Evolutionary conservation across 108 stramenopile species (phyloP).

Genomic region (Mediolabrus comicus): DNA sequence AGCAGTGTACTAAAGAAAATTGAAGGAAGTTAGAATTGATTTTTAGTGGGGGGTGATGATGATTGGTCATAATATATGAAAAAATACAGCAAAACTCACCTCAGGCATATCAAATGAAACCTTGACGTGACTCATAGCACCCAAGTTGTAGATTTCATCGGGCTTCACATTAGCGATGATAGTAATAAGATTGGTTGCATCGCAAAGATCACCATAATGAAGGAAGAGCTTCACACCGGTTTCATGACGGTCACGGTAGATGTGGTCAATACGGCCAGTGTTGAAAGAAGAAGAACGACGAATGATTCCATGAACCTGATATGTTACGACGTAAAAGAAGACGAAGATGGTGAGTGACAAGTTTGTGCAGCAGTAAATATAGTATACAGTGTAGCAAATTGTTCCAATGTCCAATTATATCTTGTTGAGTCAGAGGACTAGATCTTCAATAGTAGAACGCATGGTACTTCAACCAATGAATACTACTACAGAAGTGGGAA

Average conservation of each 20-base stretch:
- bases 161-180: constrained; percentile 89
- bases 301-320: constrained; percentile 95
- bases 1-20: constrained; percentile 98
- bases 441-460: too few species aligned
- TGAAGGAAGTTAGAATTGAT: too few species aligned
- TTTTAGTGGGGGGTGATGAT: too few species aligned
- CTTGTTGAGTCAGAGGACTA: too few species aligned
- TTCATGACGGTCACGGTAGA: constrained; percentile 96
- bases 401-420: too few species aligned
- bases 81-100: too few species aligned
- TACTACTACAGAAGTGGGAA: too few species aligned
- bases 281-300: constrained; percentile 99
- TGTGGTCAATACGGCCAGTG: constrained; percentile 98
- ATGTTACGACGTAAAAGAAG: not conserved
- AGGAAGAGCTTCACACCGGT: constrained; percentile 94
- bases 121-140: constrained; percentile 99
- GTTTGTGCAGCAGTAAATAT: not conserved
- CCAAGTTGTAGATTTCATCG: constrained; percentile 98
- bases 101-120: constrained; percentile 99
- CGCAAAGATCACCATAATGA: constrained; percentile 99
- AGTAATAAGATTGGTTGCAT: constrained; percentile 95
- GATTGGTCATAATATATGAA: too few species aligned
- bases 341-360: not conserved
- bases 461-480: too few species aligned
- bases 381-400: not conserved